Conservation (phyloP, 176 grass and related monocot species). For the Phragmites australis region DNA sequence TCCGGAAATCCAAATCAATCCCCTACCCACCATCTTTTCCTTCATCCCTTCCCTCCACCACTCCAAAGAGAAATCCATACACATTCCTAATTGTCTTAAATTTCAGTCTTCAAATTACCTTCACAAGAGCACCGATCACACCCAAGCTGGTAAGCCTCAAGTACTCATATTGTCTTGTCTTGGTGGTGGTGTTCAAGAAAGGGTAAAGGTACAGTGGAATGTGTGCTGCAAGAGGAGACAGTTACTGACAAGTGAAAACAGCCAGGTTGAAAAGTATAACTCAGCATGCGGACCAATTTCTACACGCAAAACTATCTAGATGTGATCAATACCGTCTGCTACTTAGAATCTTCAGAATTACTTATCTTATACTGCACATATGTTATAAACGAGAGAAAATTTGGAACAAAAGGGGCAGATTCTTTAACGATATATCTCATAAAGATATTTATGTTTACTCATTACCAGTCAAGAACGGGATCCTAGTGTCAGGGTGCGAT, state of each 20-base stretch:
- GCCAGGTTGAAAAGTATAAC: not conserved
- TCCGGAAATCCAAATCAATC: conserved; percentile 2
- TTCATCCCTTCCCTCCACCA: not conserved
- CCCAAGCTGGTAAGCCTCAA: conserved; percentile 90
- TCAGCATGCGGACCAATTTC: not conserved
- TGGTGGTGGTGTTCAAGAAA: conserved; percentile 84
- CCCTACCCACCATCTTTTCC: not conserved
- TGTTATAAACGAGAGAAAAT: not conserved
- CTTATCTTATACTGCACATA: not conserved
- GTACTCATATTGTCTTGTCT: conserved; percentile 82
- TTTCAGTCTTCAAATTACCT: conserved; percentile 56
- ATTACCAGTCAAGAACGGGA: conserved; percentile 82
- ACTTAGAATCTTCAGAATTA: not conserved
- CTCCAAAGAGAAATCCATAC: conserved; percentile 3
- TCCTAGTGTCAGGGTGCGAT: conserved; percentile 82
- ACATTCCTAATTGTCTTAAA: conserved; percentile 19
- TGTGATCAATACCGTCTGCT: not conserved
- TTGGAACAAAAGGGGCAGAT: not conserved
- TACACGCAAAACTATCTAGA: not conserved
- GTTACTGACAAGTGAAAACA: conserved; percentile 2
- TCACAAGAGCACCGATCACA: conserved; percentile 95
- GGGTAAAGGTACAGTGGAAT: conserved; percentile 89
- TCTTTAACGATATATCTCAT: conserved; percentile 3
- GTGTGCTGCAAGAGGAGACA: conserved; percentile 56
- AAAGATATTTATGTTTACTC: conserved; percentile 3